Percentiles rank a stretch among this genome's conserved stretches.
These are phyloP conservation scores for Kazachstania taianensis DNA, from an alignment of 805 yeast genomes.

Conservation along the genomic window DNA sequence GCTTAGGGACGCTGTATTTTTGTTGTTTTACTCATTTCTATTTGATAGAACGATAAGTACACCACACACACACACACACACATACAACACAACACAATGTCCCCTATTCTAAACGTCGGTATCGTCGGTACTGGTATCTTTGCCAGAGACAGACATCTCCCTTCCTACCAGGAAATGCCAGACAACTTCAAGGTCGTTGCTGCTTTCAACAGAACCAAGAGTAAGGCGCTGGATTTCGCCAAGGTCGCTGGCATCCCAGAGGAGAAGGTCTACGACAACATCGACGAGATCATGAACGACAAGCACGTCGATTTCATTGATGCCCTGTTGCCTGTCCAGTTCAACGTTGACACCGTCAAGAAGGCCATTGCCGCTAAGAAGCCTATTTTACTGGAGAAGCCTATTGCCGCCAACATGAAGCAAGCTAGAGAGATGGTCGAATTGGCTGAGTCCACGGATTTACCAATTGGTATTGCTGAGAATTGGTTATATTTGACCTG, in stretches of 20 bases:
- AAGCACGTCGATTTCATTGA: constrained; percentile 68
- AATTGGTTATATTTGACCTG: constrained; percentile 72
- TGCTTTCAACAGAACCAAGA: constrained; percentile 72
- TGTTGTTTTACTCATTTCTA: too few species aligned
- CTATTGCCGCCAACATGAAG: constrained; percentile 74
- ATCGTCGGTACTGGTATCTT: constrained; percentile 80
- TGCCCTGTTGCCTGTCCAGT: constrained; percentile 82
- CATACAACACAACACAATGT: background rate
- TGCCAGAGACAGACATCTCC: constrained; percentile 77
- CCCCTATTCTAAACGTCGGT: constrained; percentile 41
- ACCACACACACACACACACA: too few species aligned
- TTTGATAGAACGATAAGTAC: too few species aligned
- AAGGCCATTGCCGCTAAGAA: constrained; percentile 64
- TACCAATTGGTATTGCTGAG: constrained; percentile 73
- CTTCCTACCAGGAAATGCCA: constrained; percentile 47
- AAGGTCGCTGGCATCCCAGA: constrained; percentile 42
- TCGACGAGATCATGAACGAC: constrained; percentile 60
- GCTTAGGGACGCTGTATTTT: too few species aligned
- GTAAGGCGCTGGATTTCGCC: constrained; percentile 79
- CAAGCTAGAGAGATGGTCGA: constrained; percentile 77
- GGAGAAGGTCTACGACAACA: constrained; percentile 43
- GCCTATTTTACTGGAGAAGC: constrained; percentile 80
- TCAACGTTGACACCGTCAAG: constrained; percentile 57
- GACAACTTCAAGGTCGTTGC: constrained; percentile 49
- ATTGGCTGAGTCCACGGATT: constrained; percentile 46